Evolutionary conservation across 768 basidiomycete genomes (phyloP).

Genomic region (Boletus pseudopeckii): DNA sequence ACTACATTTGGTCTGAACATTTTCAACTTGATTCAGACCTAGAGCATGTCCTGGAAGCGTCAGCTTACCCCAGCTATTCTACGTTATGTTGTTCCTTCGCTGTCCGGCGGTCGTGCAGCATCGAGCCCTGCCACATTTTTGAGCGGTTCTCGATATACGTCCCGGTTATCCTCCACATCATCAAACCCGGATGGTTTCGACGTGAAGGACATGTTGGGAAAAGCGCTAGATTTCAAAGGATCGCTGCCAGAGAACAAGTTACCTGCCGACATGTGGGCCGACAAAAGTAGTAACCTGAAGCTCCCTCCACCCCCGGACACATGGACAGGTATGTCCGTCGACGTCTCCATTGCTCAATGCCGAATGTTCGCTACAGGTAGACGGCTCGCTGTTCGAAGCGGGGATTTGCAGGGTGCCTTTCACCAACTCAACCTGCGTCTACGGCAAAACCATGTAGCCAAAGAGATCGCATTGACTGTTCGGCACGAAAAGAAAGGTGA

Average conservation of each 20-base stretch:
- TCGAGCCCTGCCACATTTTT: background rate
- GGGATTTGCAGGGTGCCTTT: conserved; percentile 48
- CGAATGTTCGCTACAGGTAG: conserved; percentile 48
- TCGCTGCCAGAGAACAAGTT: conserved; percentile 13
- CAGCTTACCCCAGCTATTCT: conserved; percentile 13
- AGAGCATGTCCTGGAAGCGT: conserved; percentile 21
- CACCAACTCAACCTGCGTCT: conserved; percentile 49
- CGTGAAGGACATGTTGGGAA: conserved; percentile 13
- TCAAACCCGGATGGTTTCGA: conserved; percentile 1
- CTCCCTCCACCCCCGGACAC: conserved; percentile 43
- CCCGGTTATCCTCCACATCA: conserved; percentile 6
- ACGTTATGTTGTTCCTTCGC: conserved; percentile 6
- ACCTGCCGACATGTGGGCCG: conserved; percentile 38
- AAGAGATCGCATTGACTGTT: conserved; percentile 45
- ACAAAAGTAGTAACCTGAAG: conserved; percentile 18
- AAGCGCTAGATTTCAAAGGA: conserved; percentile 15
- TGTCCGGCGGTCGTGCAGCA: background rate
- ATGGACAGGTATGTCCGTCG: conserved; percentile 45
- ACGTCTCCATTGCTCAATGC: background rate
- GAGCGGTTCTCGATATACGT: conserved; percentile 9
- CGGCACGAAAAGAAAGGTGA: conserved; percentile 83
- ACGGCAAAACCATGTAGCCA: conserved; percentile 50
- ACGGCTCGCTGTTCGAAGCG: conserved; percentile 44
- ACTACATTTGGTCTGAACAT: conserved; percentile 13
- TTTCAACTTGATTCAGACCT: conserved; percentile 1